These are phyloP conservation scores for Acacia concinna DNA, from an alignment of 331 rosid species.

Conservation along the genomic window DNA sequence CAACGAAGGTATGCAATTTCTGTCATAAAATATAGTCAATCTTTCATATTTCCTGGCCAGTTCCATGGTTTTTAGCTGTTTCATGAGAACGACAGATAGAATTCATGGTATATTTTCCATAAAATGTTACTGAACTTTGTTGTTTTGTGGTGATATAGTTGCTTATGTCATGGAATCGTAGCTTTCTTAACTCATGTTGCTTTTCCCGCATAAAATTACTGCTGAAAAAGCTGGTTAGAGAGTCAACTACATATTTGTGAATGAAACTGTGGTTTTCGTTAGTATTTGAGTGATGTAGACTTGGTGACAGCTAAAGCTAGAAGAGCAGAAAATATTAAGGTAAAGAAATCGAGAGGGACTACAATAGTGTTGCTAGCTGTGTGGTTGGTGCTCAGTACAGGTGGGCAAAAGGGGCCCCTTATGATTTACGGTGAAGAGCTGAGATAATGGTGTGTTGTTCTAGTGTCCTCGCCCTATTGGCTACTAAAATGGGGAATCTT, in stretches of 20 bases:
- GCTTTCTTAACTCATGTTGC: constrained; percentile 15
- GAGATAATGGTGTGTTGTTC: constrained; percentile 48
- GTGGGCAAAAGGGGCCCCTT: constrained; percentile 41
- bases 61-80: constrained; percentile 19
- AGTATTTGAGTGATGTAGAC: constrained; percentile 29
- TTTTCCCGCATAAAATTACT: constrained; percentile 49
- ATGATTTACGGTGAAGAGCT: constrained; percentile 36
- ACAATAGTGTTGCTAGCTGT: constrained; percentile 35
- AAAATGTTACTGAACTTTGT: constrained; percentile 28
- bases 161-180: constrained; percentile 37
- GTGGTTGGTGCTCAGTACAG: constrained; percentile 36
- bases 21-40: constrained; percentile 44
- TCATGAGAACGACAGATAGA: not conserved
- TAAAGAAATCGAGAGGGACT: constrained; percentile 21
- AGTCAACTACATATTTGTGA: constrained; percentile 21
- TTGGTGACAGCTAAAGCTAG: constrained; percentile 12
- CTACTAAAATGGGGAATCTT: constrained; percentile 15
- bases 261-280: constrained; percentile 25
- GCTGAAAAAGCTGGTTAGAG: constrained; percentile 48
- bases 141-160: constrained; percentile 32
- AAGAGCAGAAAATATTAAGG: constrained; percentile 22
- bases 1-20: constrained; percentile 56
- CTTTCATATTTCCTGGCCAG: constrained; percentile 1
- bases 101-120: not conserved
- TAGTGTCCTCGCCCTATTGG: constrained; percentile 21